Conservation (phyloP, 768 basidiomycete genomes). For the Exidia glandulosa region DNA sequence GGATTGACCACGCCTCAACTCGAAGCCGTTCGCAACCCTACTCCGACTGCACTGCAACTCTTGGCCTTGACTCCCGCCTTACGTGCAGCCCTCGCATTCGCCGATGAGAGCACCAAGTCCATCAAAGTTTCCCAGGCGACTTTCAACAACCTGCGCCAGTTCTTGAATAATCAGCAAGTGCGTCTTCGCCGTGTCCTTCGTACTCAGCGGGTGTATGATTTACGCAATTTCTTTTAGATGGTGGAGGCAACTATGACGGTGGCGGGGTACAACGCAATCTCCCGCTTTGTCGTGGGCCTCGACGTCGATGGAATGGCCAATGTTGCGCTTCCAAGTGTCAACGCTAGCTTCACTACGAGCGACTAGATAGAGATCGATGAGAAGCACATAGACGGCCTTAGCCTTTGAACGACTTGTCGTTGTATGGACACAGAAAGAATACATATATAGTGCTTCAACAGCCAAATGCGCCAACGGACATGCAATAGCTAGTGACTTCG, state of each 20-base stretch:
- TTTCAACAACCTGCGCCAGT: constrained; percentile 15
- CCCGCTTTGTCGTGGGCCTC: constrained; percentile 21
- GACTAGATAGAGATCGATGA: not conserved
- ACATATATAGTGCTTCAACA: too few relatives aligned
- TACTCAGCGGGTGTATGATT: not conserved
- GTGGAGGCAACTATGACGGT: constrained; percentile 21
- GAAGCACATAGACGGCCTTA: too few relatives aligned
- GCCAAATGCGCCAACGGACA: too few relatives aligned
- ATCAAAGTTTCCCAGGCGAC: constrained; percentile 19
- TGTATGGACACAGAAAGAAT: too few relatives aligned
- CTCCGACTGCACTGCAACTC: not conserved
- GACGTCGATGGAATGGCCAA: constrained; percentile 23
- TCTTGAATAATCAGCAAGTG: constrained; percentile 20
- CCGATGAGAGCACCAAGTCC: constrained; percentile 18
- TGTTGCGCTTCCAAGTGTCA: constrained; percentile 14
- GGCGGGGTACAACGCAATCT: constrained; percentile 21
- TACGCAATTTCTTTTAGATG: not conserved
- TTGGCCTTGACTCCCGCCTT: constrained; percentile 17
- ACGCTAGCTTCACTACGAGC: not conserved
- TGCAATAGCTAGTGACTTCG: too few relatives aligned
- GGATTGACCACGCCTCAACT: constrained; percentile 23
- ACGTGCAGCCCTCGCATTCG: constrained; percentile 18
- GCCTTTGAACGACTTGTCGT: too few relatives aligned
- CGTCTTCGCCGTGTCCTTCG: not conserved
- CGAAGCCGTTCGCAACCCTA: constrained; percentile 12